phyloP scores from a whole-genome alignment of 23 red algal genomes.

The Cyanidioschyzon merolae region DNA sequence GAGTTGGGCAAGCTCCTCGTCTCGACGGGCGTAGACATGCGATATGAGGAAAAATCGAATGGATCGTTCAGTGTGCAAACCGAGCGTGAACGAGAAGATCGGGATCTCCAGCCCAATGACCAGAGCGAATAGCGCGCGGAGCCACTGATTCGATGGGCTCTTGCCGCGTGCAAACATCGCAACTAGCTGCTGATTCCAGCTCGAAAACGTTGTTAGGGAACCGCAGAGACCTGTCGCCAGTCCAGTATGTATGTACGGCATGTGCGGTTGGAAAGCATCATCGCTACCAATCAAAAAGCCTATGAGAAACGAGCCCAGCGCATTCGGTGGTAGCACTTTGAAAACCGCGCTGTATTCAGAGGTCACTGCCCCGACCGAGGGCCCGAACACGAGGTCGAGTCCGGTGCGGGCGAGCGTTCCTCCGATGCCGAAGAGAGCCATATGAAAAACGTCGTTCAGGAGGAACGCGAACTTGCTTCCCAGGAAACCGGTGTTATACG shows the following conservation, averaged over 20 bases:
- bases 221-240: background rate
- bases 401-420: slow-evolving; percentile 23
- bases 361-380: slow-evolving; percentile 17
- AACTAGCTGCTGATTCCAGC: slow-evolving; percentile 30
- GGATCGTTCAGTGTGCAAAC: slow-evolving; percentile 20
- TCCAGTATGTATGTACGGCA: slow-evolving; percentile 10
- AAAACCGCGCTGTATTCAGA: slow-evolving; percentile 23
- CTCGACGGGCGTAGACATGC: background rate
- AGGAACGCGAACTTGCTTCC: background rate
- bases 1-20: background rate
- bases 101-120: slow-evolving; percentile 21
- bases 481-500: background rate
- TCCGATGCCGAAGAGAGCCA: slow-evolving; percentile 18
- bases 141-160: slow-evolving; percentile 5
- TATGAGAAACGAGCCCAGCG: slow-evolving; percentile 23
- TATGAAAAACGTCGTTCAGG: slow-evolving; percentile 18
- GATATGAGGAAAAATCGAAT: slow-evolving; percentile 11
- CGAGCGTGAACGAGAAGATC: slow-evolving; percentile 29
- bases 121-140: slow-evolving; percentile 21
- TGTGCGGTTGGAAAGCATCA: slow-evolving; percentile 18
- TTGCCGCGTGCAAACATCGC: slow-evolving; percentile 31
- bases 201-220: slow-evolving; percentile 16
- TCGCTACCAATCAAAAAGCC: slow-evolving; percentile 19
- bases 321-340: slow-evolving; percentile 17
- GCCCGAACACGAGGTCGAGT: slow-evolving; percentile 27